Conservation (phyloP, 805 yeast species). For the Blastobotrys terrestris region DNA sequence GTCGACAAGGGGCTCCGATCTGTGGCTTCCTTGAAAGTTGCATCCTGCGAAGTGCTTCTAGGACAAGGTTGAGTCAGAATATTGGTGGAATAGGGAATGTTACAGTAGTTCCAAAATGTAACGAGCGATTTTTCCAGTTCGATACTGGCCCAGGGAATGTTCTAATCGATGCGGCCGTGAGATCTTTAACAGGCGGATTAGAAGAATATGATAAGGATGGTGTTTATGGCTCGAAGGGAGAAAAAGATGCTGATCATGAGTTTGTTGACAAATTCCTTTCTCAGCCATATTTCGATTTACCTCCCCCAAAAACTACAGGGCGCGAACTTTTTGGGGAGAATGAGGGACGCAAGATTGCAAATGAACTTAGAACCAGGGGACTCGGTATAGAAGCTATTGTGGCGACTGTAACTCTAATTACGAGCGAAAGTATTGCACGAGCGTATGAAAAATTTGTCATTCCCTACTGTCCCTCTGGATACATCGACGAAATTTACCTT, state of each 20-base stretch:
- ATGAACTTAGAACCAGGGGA: not conserved
- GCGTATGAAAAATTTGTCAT: not conserved
- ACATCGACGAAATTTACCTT: not conserved
- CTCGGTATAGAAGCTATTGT: not conserved
- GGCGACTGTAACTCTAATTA: not conserved
- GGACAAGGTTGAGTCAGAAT: constrained; percentile 24
- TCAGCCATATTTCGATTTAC: constrained; percentile 18
- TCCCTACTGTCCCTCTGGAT: not conserved
- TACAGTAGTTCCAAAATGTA: constrained; percentile 24
- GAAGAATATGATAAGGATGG: constrained; percentile 26
- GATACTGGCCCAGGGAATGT: constrained; percentile 30
- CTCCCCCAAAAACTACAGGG: constrained; percentile 28
- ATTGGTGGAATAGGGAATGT: constrained; percentile 29
- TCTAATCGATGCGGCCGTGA: constrained; percentile 27
- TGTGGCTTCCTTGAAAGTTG: constrained; percentile 25
- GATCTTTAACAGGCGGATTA: constrained; percentile 21
- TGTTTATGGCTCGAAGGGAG: constrained; percentile 23
- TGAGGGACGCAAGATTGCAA: constrained; percentile 11
- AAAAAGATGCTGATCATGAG: constrained; percentile 16
- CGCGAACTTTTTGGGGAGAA: constrained; percentile 27
- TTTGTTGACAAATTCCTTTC: constrained; percentile 22
- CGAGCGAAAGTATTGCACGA: not conserved
- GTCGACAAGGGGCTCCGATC: constrained; percentile 31
- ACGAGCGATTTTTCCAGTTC: constrained; percentile 23
- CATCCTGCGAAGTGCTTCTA: constrained; percentile 21